Evolutionary conservation across 768 basidiomycete species (phyloP).

Genomic region (Imleria badia): DNA sequence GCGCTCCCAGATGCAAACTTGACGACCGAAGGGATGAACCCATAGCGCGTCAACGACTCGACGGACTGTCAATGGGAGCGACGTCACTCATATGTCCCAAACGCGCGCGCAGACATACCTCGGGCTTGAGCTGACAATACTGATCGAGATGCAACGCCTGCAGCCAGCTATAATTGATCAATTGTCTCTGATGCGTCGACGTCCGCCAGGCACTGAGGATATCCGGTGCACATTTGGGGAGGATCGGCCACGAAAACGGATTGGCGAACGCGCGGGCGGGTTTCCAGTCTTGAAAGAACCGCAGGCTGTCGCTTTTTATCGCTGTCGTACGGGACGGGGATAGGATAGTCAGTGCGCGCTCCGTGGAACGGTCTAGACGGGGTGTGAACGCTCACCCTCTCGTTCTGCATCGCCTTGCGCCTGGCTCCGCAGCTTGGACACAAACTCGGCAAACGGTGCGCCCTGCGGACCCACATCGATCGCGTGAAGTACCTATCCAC

Average conservation of each 20-base stretch:
- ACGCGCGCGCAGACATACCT: constrained; percentile 11
- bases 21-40: constrained; percentile 26
- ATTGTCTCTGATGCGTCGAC: constrained; percentile 23
- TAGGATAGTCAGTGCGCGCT: background rate
- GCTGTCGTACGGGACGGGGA: constrained; percentile 13
- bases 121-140: constrained; percentile 19
- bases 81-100: background rate
- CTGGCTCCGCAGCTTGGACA: constrained; percentile 22
- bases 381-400: constrained; percentile 23
- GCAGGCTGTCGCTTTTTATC: constrained; percentile 20
- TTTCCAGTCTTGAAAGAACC: constrained; percentile 34
- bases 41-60: constrained; percentile 25
- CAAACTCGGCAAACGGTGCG: constrained; percentile 25
- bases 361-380: background rate
- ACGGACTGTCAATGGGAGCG: constrained; percentile 25
- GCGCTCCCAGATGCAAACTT: constrained; percentile 25
- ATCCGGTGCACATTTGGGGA: constrained; percentile 25
- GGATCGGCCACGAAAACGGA: constrained; percentile 35
- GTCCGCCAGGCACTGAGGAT: constrained; percentile 29
- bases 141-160: constrained; percentile 31
- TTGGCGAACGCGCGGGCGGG: constrained; percentile 32
- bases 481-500: constrained; percentile 26
- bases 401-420: constrained; percentile 26
- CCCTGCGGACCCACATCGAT: constrained; percentile 16
- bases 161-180: constrained; percentile 32